phyloP scores from a whole-genome alignment of 2,329 filamentous ascomycete genomes.

The Amauroascus niger region DNA sequence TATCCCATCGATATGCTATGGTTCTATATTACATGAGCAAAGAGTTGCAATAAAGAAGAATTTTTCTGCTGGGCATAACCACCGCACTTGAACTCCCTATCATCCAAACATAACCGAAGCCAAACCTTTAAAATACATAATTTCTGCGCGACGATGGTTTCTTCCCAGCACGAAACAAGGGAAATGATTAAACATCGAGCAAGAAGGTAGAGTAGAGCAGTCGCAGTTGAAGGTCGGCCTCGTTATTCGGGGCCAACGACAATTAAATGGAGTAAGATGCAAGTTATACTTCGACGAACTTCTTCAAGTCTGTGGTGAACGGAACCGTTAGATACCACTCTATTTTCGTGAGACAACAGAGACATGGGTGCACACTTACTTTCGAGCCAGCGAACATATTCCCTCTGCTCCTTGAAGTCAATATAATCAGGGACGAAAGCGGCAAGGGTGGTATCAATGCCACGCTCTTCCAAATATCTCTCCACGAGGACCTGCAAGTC shows the following conservation, averaged over 20 bases:
- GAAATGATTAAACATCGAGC: background rate
- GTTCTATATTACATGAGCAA: conserved; percentile 6
- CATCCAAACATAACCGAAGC: conserved; percentile 1
- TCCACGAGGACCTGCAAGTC: conserved; percentile 88
- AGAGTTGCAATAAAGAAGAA: background rate
- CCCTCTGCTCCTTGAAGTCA: conserved; percentile 95
- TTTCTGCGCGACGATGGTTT: background rate
- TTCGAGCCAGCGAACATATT: conserved; percentile 85
- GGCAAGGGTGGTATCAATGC: conserved; percentile 75
- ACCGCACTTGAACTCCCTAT: background rate
- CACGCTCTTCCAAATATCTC: conserved; percentile 88
- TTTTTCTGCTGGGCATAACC: conserved; percentile 3
- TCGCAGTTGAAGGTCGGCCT: background rate
- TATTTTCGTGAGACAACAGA: background rate
- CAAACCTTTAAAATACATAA: background rate
- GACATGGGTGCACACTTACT: conserved; percentile 37
- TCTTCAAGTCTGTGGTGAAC: conserved; percentile 58
- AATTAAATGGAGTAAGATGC: background rate
- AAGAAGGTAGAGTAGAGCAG: conserved; percentile 2
- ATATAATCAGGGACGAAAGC: conserved; percentile 93
- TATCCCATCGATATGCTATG: background rate
- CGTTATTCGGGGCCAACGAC: background rate
- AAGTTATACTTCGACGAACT: conserved; percentile 62
- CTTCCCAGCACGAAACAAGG: background rate
- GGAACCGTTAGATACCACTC: conserved; percentile 17